A percentile compares a stretch with the other conserved stretches of the same genome.
These are phyloP conservation scores for Fusarium sublunatum DNA, from an alignment of 2,329 filamentous ascomycete genomes.

Conservation along the genomic window DNA sequence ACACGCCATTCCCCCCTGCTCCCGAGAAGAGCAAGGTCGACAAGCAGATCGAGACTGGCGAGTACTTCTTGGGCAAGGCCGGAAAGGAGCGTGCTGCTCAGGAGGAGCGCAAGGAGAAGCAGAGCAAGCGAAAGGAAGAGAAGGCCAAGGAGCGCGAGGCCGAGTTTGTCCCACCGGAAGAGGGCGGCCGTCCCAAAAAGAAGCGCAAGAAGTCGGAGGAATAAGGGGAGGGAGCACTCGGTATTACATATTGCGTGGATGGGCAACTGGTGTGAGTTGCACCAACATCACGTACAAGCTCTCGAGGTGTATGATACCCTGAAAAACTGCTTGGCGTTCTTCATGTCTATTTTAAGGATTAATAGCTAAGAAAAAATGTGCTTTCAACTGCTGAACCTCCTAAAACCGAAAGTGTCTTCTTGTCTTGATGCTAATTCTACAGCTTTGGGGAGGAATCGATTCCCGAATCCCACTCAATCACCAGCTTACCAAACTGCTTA, in stretches of 20 bases:
- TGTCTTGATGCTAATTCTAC: conserved; percentile 41
- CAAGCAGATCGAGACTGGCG: conserved; percentile 95
- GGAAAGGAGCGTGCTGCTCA: conserved; percentile 86
- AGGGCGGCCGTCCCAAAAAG: conserved; percentile 72
- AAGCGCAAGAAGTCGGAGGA: conserved; percentile 68
- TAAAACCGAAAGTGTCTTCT: background rate
- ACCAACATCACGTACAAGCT: conserved; percentile 30
- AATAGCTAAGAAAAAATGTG: conserved; percentile 20
- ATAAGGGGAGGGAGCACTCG: conserved; percentile 35
- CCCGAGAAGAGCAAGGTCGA: conserved; percentile 99
- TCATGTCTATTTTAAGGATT: conserved; percentile 32
- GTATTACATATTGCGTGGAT: conserved; percentile 28
- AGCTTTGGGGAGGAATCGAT: conserved; percentile 54
- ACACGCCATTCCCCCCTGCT: conserved; percentile 96
- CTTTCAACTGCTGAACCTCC: background rate
- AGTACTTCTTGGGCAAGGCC: conserved; percentile 94
- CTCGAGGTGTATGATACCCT: conserved; percentile 47
- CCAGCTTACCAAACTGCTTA: conserved; percentile 91
- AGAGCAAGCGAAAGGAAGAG: conserved; percentile 87
- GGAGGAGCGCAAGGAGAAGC: conserved; percentile 84
- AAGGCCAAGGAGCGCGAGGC: conserved; percentile 86
- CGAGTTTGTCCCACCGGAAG: conserved; percentile 88
- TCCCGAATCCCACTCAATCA: conserved; percentile 73
- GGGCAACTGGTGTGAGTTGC: conserved; percentile 40
- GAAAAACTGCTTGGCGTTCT: conserved; percentile 43